phyloP scores from a whole-genome alignment of 371 early-diverging fungal genomes.

The Rhizomucor miehei region DNA sequence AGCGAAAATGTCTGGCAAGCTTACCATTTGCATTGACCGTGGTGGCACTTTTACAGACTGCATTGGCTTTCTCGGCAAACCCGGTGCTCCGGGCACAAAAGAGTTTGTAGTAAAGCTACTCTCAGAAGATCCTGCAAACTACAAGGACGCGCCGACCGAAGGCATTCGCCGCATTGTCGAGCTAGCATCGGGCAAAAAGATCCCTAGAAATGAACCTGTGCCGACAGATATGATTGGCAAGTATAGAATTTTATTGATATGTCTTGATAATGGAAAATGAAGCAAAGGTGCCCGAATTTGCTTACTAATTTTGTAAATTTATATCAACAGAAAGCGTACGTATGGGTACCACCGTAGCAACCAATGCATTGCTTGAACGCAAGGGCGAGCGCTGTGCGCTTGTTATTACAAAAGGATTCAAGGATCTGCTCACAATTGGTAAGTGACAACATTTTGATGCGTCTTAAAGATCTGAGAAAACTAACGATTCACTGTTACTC shows the following conservation, averaged over 20 bases:
- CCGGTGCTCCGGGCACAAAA: slow-evolving; percentile 48
- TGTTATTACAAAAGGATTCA: slow-evolving; percentile 90
- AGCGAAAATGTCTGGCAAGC: slow-evolving; percentile 2
- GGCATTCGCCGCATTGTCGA: slow-evolving; percentile 92
- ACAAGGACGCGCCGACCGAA: slow-evolving; percentile 92
- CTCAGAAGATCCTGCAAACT: slow-evolving; percentile 89
- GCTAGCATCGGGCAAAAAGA: slow-evolving; percentile 67
- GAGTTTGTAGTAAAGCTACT: slow-evolving; percentile 78
- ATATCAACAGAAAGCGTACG: slow-evolving; percentile 69
- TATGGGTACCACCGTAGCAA: slow-evolving; percentile 98
- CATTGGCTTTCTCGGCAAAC: slow-evolving; percentile 62
- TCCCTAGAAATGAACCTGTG: slow-evolving; percentile 70
- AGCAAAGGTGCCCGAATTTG: background rate
- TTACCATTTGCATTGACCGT: slow-evolving; percentile 78
- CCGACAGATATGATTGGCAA: slow-evolving; percentile 74
- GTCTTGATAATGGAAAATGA: too few relatives aligned
- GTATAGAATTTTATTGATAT: too few relatives aligned
- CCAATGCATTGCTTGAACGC: slow-evolving; percentile 89
- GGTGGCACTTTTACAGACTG: slow-evolving; percentile 93
- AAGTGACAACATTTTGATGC: slow-evolving; percentile 9
- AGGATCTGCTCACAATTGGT: slow-evolving; percentile 67
- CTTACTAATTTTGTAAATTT: background rate
- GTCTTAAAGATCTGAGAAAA: background rate
- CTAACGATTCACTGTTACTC: slow-evolving; percentile 11
- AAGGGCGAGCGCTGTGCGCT: slow-evolving; percentile 88